Evolutionary conservation across 1,139 yeast species (phyloP), one percentile per base, ranked within the genome.

Genomic region (Waltiozyma sp.): DNA sequence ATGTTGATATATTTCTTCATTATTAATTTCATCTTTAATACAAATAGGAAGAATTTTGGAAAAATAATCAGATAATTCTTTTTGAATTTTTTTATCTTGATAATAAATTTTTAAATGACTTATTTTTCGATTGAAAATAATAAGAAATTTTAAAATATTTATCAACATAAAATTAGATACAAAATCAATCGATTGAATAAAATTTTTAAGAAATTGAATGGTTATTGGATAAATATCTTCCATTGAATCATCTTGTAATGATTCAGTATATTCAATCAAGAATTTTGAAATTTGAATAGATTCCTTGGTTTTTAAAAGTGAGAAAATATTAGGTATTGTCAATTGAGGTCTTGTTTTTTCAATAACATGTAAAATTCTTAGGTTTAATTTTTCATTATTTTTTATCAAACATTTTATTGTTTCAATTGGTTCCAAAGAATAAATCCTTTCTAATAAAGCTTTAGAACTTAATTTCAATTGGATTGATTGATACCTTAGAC

Each of bases 301-400:
- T 6, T 41, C 48, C 8, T 52, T 53, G 19, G 40, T 44, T 10
- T 28, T 41, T 24, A 50, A 44, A 7, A 54, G 33, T 19, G 45
- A 46, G 41, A 51, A 52, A 19, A 55, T 52, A 35, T 46, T 49
- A 13, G 95, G 93, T 19, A 88, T 65, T 0, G 95, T 84, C 4
- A 77, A 55, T 46, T 80, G 86, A 1, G 95, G 83, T 49, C 86
- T 75, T 3, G 95, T 84, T 0, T 94, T 93, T 62, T 89, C 96
- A 40, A 91, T 65, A 10, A 85, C 80, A 59, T 84, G 88, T 24
- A 84, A 62, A 4, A 86, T 55, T 51, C 81, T 82, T 50, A 72
- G 69, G 6, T 70, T 45, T 35, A 4, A 5, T 11, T 18, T 23
- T 9, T 53, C 38, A 54, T 60, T 44, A 53, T 58, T 41, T 19